These are phyloP conservation scores for Chrysoporthe puriensis DNA, from an alignment of 2,329 filamentous ascomycete genomes.

Conservation along the genomic window DNA sequence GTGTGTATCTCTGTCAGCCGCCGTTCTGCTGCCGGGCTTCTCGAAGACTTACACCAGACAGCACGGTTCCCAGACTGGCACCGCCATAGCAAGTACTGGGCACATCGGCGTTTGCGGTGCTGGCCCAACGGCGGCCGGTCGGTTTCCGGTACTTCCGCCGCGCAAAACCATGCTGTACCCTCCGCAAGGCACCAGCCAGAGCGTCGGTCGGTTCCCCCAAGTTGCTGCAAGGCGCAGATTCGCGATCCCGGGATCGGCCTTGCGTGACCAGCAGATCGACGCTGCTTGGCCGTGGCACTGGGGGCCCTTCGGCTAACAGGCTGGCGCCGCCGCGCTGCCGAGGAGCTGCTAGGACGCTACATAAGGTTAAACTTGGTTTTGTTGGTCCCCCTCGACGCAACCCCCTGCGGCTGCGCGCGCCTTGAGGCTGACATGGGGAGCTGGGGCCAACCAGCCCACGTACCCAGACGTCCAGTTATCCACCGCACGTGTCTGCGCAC, in stretches of 20 bases:
- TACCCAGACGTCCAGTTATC: slow-evolving; percentile 18
- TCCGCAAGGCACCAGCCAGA: neutral
- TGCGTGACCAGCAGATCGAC: slow-evolving; percentile 22
- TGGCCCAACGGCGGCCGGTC: slow-evolving; percentile 1
- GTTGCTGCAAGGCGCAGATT: slow-evolving; percentile 9
- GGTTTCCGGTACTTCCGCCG: slow-evolving; percentile 8
- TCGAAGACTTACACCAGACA: no score
- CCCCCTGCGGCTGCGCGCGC: no score
- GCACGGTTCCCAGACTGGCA: neutral
- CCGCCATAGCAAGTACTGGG: no score
- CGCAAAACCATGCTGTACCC: neutral
- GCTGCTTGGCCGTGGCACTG: neutral
- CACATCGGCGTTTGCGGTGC: slow-evolving; percentile 7
- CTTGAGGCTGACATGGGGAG: no score
- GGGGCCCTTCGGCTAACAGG: slow-evolving; percentile 3
- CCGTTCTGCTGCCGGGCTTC: no score
- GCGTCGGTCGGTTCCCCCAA: no score
- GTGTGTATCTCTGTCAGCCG: no score
- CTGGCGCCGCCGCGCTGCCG: accelerated
- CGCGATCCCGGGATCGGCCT: slow-evolving; percentile 27
- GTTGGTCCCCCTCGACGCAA: no score
- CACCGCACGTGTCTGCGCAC: slow-evolving; percentile 20
- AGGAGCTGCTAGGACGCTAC: neutral
- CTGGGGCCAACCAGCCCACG: no score
- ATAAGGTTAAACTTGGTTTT: neutral